Conservation (phyloP, 129 eudicot species). For the Dittrichia graveolens region DNA sequence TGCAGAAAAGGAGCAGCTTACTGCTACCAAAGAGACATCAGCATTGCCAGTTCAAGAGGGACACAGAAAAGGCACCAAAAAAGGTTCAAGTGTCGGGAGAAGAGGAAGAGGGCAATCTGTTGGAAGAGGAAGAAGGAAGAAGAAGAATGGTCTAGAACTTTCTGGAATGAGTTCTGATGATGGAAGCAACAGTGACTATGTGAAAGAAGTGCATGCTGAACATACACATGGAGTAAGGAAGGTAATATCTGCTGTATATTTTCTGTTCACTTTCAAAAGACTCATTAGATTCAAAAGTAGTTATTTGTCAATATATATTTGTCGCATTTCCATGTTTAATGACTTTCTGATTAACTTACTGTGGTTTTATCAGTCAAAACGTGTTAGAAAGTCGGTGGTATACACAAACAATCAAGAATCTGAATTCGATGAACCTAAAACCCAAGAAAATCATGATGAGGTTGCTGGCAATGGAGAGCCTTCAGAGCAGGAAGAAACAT, state of each 20-base stretch:
- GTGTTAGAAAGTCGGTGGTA: constrained; percentile 58
- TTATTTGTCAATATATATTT: background rate
- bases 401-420: constrained; percentile 40
- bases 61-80: constrained; percentile 21
- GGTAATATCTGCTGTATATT: too few species aligned
- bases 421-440: constrained; percentile 30
- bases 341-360: constrained; percentile 12
- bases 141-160: constrained; percentile 31
- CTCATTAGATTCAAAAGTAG: background rate
- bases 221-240: constrained; percentile 47
- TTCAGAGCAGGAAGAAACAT: constrained; percentile 15
- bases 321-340: constrained; percentile 2
- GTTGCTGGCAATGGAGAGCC: constrained; percentile 27
- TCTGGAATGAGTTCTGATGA: constrained; percentile 50
- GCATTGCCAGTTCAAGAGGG: constrained; percentile 23
- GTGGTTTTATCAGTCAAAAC: constrained; percentile 57
- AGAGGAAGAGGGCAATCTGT: constrained; percentile 39
- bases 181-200: constrained; percentile 33
- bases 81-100: constrained; percentile 39
- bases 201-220: constrained; percentile 38
- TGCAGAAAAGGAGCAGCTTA: constrained; percentile 25
- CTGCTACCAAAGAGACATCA: constrained; percentile 8
- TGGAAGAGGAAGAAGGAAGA: constrained; percentile 49
- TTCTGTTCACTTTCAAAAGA: too few species aligned
- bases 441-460: constrained; percentile 22